These are phyloP conservation scores for Pythium biforme DNA, from an alignment of 352 stramenopile genomes.

Conservation along the genomic window DNA sequence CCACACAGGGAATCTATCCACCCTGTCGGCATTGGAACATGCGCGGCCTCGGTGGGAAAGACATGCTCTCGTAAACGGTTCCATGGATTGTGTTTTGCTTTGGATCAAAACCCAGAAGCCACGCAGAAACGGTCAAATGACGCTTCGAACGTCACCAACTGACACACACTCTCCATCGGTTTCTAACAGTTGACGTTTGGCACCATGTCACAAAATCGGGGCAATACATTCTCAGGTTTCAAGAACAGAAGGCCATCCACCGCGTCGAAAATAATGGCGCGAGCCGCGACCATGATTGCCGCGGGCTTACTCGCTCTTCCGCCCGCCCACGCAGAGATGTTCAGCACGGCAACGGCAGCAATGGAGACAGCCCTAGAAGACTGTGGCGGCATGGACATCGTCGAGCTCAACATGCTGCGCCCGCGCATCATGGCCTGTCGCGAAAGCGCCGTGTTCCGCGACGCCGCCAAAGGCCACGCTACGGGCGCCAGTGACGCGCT, in stretches of 20 bases:
- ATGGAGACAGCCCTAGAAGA: background rate
- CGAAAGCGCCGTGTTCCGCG: background rate
- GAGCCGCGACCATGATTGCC: too few species aligned
- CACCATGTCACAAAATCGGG: background rate
- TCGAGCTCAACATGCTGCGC: slow-evolving; percentile 15
- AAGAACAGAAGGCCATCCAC: background rate
- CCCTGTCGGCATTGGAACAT: background rate
- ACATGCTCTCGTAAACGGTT: slow-evolving; percentile 19
- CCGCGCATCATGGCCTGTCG: slow-evolving; percentile 6
- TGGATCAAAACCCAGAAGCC: background rate
- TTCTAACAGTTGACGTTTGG: background rate
- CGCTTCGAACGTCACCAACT: background rate
- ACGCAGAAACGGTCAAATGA: slow-evolving; percentile 1
- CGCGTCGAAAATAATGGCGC: background rate
- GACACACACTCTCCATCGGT: background rate
- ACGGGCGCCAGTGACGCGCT: slow-evolving; percentile 2
- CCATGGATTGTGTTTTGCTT: background rate
- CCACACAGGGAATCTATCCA: background rate
- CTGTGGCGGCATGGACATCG: slow-evolving; percentile 7
- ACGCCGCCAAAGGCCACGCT: background rate
- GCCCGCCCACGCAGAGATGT: background rate
- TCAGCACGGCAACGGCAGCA: background rate
- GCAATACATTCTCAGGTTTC: too few species aligned
- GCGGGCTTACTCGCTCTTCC: background rate
- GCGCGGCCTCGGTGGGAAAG: slow-evolving; percentile 3